Evolutionary conservation across 495 filamentous ascomycete species (phyloP), one percentile per base, ranked within the genome.

Genomic region (Ramalina intermedia): DNA sequence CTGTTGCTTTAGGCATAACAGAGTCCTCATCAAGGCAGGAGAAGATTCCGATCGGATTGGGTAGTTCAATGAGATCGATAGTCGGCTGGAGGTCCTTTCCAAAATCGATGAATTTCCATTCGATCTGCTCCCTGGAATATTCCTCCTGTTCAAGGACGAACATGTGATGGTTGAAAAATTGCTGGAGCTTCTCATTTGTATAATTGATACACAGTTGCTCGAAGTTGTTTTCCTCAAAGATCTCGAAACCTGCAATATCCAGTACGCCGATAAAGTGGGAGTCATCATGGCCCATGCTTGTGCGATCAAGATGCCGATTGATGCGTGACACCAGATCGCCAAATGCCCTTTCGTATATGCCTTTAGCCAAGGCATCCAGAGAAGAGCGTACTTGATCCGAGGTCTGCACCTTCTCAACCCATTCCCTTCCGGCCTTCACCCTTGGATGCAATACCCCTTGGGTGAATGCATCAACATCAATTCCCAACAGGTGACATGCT

Each of bases 161-260:
- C 93, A 99, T 99, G 69, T 99, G 93, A 56, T 99, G 93, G 52
- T 99, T 99, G 74, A 99, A 99, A 63, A 96, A 99, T 55, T 99
- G 93, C 61, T 99, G 93, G 6, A 99, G 78, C 63, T 96, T 99
- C 62, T 99, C 93, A 63, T 99, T 99, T 49, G 93, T 96, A 66
- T 96, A 99, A 61, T 99, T 99, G 70, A 99, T 99, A 68, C 93
- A 96, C 5, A 99, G 77, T 62, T 99, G 93, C 64, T 99, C 93
- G 56, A 99, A 99, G 69, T 88, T 94, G 63, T 99, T 99, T 51
- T 86, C 76, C 55, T 99, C 85, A 58, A 99, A 99, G 46, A 99
- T 99, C 55, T 99, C 93, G 60, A 99, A 99, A 35, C 93, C 93
- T 49, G 93, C 93, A 68, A 99, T 96, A 79, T 99, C 93, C 37